A percentile compares a stretch with the other conserved stretches of the same genome.
Evolutionary conservation across 768 basidiomycete species (phyloP).

Genomic region (Tricholoma hemisulphureum): DNA sequence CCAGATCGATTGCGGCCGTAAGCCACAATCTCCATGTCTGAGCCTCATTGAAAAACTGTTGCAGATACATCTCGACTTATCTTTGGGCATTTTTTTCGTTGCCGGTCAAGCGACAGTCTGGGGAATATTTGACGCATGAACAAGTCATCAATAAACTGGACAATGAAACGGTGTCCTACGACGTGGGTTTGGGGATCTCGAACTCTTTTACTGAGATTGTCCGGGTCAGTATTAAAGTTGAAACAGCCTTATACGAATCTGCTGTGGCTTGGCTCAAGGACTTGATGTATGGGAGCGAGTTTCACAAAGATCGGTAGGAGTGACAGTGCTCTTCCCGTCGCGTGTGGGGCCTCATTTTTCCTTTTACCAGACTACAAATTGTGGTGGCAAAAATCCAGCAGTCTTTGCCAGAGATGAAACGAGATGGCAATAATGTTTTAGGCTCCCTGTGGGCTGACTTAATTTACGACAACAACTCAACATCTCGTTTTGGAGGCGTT

Average conservation of each 20-base stretch:
- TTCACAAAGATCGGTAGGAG: conserved; percentile 73
- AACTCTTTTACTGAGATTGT: conserved; percentile 72
- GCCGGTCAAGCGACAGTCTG: conserved; percentile 69
- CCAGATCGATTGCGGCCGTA: conserved; percentile 77
- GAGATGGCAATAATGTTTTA: conserved; percentile 81
- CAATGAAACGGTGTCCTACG: conserved; percentile 87
- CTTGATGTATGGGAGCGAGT: conserved; percentile 70
- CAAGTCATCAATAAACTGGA: conserved; percentile 90
- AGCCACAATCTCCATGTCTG: conserved; percentile 22
- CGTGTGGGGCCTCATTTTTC: not conserved
- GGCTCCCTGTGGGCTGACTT: conserved; percentile 67
- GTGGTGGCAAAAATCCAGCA: conserved; percentile 87
- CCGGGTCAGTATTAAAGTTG: conserved; percentile 81
- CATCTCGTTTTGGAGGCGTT: conserved; percentile 64
- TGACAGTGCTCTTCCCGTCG: too few relatives aligned
- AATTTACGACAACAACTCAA: conserved; percentile 67
- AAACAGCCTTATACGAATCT: conserved; percentile 71
- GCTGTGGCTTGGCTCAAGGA: conserved; percentile 87
- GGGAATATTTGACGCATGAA: conserved; percentile 75
- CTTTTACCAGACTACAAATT: conserved; percentile 64
- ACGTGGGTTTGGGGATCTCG: conserved; percentile 62
- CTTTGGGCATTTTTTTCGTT: conserved; percentile 85
- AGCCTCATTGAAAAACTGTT: conserved; percentile 6
- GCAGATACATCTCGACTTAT: conserved; percentile 76
- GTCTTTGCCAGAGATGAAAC: conserved; percentile 86